Evolutionary conservation across 495 filamentous ascomycete genomes (phyloP).

Genomic region (Geoglossum glabrum): DNA sequence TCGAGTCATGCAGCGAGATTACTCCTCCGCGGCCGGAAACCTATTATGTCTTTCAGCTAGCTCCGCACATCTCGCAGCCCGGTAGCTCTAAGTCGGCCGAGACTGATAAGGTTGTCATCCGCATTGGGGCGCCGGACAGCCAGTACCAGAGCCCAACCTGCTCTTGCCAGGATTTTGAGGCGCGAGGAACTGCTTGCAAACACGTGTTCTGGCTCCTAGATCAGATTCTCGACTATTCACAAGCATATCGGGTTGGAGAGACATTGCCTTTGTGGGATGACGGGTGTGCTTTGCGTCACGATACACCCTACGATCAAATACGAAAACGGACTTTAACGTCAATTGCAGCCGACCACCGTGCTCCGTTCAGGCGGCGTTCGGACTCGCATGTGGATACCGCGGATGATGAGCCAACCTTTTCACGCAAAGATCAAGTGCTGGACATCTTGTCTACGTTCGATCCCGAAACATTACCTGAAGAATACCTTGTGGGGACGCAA

Average conservation of each 20-base stretch:
- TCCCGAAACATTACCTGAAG: slow-evolving; percentile 22
- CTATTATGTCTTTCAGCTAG: not conserved
- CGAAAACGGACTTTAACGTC: not conserved
- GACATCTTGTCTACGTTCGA: slow-evolving; percentile 33
- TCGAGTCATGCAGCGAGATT: not conserved
- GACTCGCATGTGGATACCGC: not conserved
- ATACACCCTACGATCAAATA: not conserved
- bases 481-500: slow-evolving; percentile 22
- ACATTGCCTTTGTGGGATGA: not conserved
- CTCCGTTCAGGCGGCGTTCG: not conserved
- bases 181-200: slow-evolving; percentile 1
- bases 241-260: not conserved
- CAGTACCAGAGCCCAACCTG: not conserved
- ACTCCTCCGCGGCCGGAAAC: not conserved
- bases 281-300: not conserved
- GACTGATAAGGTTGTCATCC: not conserved
- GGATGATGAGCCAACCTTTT: not conserved
- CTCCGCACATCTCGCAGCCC: not conserved
- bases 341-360: not conserved
- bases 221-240: not conserved
- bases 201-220: slow-evolving; percentile 5
- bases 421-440: slow-evolving; percentile 12
- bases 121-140: not conserved
- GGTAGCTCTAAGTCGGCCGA: not conserved
- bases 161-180: not conserved